phyloP scores from a whole-genome alignment of 78 protist species.

The Protostelium mycophagum region DNA sequence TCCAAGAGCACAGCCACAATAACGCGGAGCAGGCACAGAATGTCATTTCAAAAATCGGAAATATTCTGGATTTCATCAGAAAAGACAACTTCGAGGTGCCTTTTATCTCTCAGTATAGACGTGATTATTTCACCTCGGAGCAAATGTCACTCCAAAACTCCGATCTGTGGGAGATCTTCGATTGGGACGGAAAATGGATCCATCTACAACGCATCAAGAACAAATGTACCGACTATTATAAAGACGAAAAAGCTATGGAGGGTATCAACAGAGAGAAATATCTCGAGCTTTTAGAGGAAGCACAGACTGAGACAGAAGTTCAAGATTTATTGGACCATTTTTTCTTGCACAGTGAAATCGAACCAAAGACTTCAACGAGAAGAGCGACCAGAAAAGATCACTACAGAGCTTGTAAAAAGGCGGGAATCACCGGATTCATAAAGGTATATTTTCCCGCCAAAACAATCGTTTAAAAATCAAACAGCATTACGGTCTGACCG shows the following conservation, averaged over 20 bases:
- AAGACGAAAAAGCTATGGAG: neutral
- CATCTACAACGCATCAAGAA: slow-evolving; percentile 14
- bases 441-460: neutral
- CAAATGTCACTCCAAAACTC: neutral
- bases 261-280: neutral
- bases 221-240: neutral
- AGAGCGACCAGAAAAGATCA: slow-evolving; percentile 54
- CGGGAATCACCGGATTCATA: slow-evolving; percentile 23
- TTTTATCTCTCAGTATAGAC: slow-evolving; percentile 36
- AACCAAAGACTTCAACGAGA: neutral
- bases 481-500: slow-evolving; percentile 38
- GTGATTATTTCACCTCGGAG: slow-evolving; percentile 16
- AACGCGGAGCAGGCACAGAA: slow-evolving; percentile 5
- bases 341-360: neutral
- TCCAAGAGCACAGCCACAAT: neutral
- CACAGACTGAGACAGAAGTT: neutral
- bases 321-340: neutral
- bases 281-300: neutral
- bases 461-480: neutral
- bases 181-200: slow-evolving; percentile 52
- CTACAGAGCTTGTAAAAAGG: slow-evolving; percentile 32
- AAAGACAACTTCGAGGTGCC: slow-evolving; percentile 44
- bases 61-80: slow-evolving; percentile 19
- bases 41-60: slow-evolving; percentile 16
- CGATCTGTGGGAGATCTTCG: slow-evolving; percentile 57